phyloP scores from a whole-genome alignment of 1,284 basidiomycete genomes.

The Moesziomyces parantarcticus region DNA sequence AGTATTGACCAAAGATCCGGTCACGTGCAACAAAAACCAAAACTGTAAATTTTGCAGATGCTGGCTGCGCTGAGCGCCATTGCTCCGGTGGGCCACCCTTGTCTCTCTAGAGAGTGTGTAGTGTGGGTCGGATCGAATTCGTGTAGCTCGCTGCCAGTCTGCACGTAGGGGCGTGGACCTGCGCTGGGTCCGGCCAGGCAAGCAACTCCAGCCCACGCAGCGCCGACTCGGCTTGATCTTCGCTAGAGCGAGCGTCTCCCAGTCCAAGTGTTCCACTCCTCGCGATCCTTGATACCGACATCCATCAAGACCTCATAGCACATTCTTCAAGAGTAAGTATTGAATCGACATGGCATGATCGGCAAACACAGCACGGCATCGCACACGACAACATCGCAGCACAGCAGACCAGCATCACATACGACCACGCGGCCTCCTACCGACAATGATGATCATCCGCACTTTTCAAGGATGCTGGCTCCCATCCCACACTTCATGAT shows the following conservation, averaged over 20 bases:
- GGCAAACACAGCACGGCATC: conserved; percentile 24
- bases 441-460: background rate
- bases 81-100: too few relatives aligned
- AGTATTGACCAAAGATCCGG: too few relatives aligned
- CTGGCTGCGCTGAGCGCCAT: too few relatives aligned
- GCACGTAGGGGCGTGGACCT: background rate
- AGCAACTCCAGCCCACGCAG: background rate
- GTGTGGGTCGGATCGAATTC: too few relatives aligned
- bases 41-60: conserved; percentile 7
- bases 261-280: conserved; percentile 29
- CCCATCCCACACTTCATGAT: too few relatives aligned
- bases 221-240: too few relatives aligned
- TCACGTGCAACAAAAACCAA: conserved; percentile 5
- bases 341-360: conserved; percentile 12
- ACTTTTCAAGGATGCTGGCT: too few relatives aligned
- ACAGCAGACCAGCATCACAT: background rate
- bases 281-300: conserved; percentile 50
- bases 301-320: conserved; percentile 51
- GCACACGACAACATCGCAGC: conserved; percentile 3
- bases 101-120: too few relatives aligned
- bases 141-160: too few relatives aligned
- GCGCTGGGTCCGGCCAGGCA: background rate
- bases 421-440: background rate
- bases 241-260: conserved; percentile 2
- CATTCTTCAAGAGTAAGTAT: conserved; percentile 53